Base-by-base conservation (phyloP, 371 early-diverging fungal genomes). In the Rhizopus microsporus region DNA sequence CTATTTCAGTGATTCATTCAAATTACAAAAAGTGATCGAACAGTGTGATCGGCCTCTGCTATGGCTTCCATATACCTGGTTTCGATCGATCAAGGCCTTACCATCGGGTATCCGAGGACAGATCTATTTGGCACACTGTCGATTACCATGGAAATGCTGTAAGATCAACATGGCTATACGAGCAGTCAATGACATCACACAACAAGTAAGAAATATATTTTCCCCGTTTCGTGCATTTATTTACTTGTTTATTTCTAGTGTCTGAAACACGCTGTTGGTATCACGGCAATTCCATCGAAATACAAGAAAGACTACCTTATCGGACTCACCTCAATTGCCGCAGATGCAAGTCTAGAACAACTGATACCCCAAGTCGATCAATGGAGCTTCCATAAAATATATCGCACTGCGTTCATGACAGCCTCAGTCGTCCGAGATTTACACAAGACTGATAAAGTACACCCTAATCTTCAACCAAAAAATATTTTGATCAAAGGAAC, bases 361-460 rank as follows among this genome's bases (percentile, higher is more conserved):
- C 38, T 50, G 7, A 65, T 65, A 33, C 65, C 65, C 13, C 65
- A 65, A 57, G 65, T 49, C 5, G 65, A 65, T 46, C 57, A 60
- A 38, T 65, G 60, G 60, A 46, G 37, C 0, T 57, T 65, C 44
- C 57, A 60, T 47, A 65, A 60, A 10, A 56, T 55, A 1, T 60
- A 37, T 43, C 33, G 60, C 8, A 45, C 40, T 5, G 56, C 65
- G 3, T 32, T 65, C 17, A 17, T 49, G 8, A 32, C 46, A 33
- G 17, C 49, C 16, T 56, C 65, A 7, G 34, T 49, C 5, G 44
- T 65, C 16, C 32, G 57, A 10, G 59, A 65, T n/a, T 47, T 59
- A n/a, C 58, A 63, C n/a, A 13, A 29, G 47, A 33, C 17, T 5
- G 44, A 38, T 3, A 17, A 10, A 16, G 50, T 60, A 5, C 65